Evolutionary conservation across 2,329 filamentous ascomycete genomes (phyloP).

Genomic region (Neofusicoccum sp.): DNA sequence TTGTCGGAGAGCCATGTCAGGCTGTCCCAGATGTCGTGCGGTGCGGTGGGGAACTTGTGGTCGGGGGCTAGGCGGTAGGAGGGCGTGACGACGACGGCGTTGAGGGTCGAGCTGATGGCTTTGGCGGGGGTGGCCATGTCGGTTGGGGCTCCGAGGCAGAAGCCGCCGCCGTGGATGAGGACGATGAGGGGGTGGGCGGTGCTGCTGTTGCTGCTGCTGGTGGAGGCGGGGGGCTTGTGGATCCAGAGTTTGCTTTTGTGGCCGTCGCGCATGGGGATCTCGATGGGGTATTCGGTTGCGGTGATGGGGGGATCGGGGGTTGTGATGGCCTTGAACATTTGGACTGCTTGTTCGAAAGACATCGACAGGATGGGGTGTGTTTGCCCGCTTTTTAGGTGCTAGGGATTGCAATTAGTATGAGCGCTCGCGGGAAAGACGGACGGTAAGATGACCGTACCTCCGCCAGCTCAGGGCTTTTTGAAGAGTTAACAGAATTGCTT

Average conservation of each 20-base stretch:
- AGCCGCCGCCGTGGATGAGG: neutral
- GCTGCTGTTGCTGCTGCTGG: too few relatives aligned
- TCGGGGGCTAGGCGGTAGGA: neutral
- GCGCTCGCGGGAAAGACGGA: neutral
- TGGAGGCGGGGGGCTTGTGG: neutral
- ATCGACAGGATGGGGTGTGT: neutral
- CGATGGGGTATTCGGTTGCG: neutral
- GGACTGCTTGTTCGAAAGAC: neutral
- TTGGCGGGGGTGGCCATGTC: neutral
- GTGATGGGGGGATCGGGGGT: neutral
- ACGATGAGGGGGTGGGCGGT: neutral
- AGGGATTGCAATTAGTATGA: too few relatives aligned
- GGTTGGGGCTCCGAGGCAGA: neutral
- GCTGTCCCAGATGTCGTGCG: conserved; percentile 19
- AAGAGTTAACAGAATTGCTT: neutral
- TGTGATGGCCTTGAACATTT: neutral
- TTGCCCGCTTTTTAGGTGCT: neutral
- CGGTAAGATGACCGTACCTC: neutral
- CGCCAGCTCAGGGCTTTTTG: neutral
- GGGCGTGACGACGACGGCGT: neutral
- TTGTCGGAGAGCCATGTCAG: conserved; percentile 29
- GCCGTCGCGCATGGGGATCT: neutral
- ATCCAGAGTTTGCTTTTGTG: neutral
- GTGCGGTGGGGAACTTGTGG: neutral
- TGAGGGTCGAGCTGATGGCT: neutral